Evolutionary conservation across 352 stramenopile species (phyloP).

Genomic region (Phytophthora vignae): DNA sequence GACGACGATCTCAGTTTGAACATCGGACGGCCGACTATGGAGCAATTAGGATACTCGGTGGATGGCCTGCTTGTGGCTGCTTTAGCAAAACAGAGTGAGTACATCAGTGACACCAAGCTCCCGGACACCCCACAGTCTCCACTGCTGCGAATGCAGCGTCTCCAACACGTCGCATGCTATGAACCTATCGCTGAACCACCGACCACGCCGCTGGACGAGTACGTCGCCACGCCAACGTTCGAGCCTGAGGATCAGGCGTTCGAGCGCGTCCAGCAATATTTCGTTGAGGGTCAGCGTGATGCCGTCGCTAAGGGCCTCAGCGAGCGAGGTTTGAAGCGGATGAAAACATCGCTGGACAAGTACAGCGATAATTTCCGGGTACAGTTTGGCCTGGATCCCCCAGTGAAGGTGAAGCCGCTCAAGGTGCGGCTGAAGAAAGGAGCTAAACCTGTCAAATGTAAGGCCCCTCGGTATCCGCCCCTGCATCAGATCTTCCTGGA

Average conservation of each 20-base stretch:
- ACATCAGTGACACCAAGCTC: neutral
- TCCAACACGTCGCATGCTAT: neutral
- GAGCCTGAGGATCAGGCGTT: neutral
- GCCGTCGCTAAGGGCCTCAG: neutral
- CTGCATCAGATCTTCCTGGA: neutral
- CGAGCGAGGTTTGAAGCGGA: neutral
- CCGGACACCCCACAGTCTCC: neutral
- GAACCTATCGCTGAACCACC: neutral
- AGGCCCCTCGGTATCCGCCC: neutral
- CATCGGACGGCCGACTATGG: neutral
- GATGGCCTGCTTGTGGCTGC: neutral
- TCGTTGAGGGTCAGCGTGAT: neutral
- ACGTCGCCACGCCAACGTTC: neutral
- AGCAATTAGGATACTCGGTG: neutral
- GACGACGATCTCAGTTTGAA: neutral
- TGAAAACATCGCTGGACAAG: neutral
- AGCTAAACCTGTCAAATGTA: neutral
- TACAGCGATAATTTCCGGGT: neutral
- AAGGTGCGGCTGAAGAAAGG: neutral
- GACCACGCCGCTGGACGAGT: neutral
- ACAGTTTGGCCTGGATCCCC: neutral
- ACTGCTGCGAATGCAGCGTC: neutral
- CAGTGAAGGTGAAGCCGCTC: neutral
- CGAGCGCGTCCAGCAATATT: neutral
- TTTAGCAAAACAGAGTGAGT: neutral